phyloP scores from a whole-genome alignment of 2,329 filamentous ascomycete genomes.

The Paecilomyces dactylethromorphus region DNA sequence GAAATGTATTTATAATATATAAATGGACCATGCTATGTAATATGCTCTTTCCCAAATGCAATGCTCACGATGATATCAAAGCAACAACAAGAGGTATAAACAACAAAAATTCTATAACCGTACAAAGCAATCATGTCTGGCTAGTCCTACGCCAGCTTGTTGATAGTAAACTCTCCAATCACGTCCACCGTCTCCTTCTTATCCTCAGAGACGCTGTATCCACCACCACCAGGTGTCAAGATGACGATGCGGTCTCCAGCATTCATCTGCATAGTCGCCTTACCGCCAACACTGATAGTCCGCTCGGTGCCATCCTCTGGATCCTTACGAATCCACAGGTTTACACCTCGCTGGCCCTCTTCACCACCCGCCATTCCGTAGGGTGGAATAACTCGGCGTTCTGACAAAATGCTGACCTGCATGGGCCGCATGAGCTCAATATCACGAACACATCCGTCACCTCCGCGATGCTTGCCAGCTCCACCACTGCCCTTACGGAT shows the following conservation, averaged over 20 bases:
- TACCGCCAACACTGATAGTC: slow-evolving; percentile 54
- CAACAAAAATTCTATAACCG: background rate
- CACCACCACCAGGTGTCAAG: slow-evolving; percentile 49
- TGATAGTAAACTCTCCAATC: slow-evolving; percentile 7
- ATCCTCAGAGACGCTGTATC: slow-evolving; percentile 24
- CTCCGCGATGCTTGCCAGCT: slow-evolving; percentile 60
- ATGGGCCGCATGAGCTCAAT: slow-evolving; percentile 79
- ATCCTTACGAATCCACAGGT: slow-evolving; percentile 78
- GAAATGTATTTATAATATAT: background rate
- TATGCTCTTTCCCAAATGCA: background rate
- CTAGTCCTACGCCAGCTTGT: background rate
- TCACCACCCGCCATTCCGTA: slow-evolving; percentile 81
- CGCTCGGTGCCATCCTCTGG: slow-evolving; percentile 47
- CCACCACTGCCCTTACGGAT: slow-evolving; percentile 62
- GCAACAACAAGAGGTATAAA: background rate
- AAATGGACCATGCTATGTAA: background rate
- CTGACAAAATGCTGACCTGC: slow-evolving; percentile 72
- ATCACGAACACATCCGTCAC: slow-evolving; percentile 71
- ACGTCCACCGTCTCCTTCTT: slow-evolving; percentile 25
- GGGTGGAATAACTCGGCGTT: slow-evolving; percentile 67
- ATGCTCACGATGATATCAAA: background rate
- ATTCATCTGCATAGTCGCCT: slow-evolving; percentile 56
- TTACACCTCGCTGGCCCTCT: slow-evolving; percentile 71
- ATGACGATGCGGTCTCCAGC: slow-evolving; percentile 57
- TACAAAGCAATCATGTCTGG: background rate